phyloP scores from a whole-genome alignment of 257 asterid species.

The Solanum ossicruentum region DNA sequence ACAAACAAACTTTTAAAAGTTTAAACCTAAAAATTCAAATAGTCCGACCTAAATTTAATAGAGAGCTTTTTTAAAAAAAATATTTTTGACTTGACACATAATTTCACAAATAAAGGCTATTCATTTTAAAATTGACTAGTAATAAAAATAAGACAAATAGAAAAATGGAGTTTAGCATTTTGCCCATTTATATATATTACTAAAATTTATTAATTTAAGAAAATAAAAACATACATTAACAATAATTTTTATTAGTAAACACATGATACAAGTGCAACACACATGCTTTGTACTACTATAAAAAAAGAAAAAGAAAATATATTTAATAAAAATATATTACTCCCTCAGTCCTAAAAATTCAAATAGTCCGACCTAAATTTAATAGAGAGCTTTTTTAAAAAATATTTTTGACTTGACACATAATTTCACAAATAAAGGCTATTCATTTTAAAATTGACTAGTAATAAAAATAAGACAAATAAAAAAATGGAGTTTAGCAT shows the following conservation, averaged over 20 bases:
- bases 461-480: neutral
- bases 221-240: too few species aligned
- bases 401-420: too few species aligned
- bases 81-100: too few species aligned
- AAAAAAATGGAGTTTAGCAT: neutral
- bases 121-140: neutral
- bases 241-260: too few species aligned
- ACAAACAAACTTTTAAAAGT: neutral
- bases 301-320: too few species aligned
- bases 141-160: neutral
- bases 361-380: too few species aligned
- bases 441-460: neutral
- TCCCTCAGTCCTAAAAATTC: neutral
- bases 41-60: too few species aligned
- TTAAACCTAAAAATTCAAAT: neutral
- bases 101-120: neutral
- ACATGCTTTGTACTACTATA: too few species aligned
- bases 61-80: neutral
- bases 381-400: neutral
- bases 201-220: too few species aligned
- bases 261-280: too few species aligned
- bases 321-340: too few species aligned
- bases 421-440: neutral
- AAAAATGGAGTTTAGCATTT: neutral
- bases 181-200: too few species aligned